Conservation (phyloP, 2,329 filamentous ascomycete genomes). For the Sclerotinia spermophila region DNA sequence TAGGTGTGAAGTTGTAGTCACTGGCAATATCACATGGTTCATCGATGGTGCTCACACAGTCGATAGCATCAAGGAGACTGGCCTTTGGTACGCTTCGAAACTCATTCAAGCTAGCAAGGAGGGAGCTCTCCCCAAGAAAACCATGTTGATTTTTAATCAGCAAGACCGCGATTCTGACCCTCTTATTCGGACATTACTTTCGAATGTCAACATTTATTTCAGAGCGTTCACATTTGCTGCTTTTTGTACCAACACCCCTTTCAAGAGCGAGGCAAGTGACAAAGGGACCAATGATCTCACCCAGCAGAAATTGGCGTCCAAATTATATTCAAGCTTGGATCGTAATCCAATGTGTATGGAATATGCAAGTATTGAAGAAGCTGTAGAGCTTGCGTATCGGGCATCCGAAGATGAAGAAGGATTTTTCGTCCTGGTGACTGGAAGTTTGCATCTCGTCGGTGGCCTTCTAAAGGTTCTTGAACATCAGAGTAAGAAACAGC, state of each 20-base stretch:
- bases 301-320: slow-evolving; percentile 66
- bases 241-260: slow-evolving; percentile 75
- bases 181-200: slow-evolving; percentile 40
- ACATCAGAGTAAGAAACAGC: slow-evolving; percentile 65
- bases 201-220: slow-evolving; percentile 23
- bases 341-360: slow-evolving; percentile 46
- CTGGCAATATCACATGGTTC: slow-evolving; percentile 68
- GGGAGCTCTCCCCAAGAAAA: slow-evolving; percentile 25
- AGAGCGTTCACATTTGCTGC: slow-evolving; percentile 67
- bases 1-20: slow-evolving; percentile 62
- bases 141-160: slow-evolving; percentile 82
- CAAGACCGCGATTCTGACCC: slow-evolving; percentile 73
- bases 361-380: slow-evolving; percentile 67
- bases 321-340: slow-evolving; percentile 56
- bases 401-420: slow-evolving; percentile 40
- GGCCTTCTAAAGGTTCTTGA: slow-evolving; percentile 67
- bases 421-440: slow-evolving; percentile 69
- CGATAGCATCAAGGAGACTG: slow-evolving; percentile 79
- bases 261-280: slow-evolving; percentile 38
- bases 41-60: slow-evolving; percentile 93
- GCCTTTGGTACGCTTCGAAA: slow-evolving; percentile 69
- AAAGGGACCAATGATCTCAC: slow-evolving; percentile 46
- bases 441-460: slow-evolving; percentile 80
- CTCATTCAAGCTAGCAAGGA: slow-evolving; percentile 9
- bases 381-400: slow-evolving; percentile 49